Base-by-base conservation (phyloP, 345 rosid species). In the Carallia brachiata region DNA sequence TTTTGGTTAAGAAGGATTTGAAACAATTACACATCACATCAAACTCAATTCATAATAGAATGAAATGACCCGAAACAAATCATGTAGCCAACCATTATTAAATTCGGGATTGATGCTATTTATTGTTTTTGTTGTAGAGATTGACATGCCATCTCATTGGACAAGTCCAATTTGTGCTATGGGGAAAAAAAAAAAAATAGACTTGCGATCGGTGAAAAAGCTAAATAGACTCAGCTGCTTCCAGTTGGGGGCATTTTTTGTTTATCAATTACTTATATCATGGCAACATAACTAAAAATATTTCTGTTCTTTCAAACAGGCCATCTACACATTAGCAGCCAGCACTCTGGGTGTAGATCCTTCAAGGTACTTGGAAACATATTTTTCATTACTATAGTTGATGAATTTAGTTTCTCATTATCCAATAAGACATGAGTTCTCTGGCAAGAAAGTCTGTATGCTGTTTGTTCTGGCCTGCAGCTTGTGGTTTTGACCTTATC, bases 341-440 rank as follows among this genome's bases (percentile, higher is more conserved):
- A 89, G 71, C 80, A 94, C 93, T 19, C 83, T 91, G 61, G 87
- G 84, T n/a, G 96, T 94, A 59, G 96, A 94, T 75, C 96, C 93
- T 61, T 83, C 95, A 71, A 91, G 93, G 98, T 89, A 88, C 17
- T 27, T 32, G 7, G 36, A 57, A 53, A 73, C 48, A 31, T 66
- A 57, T 37, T 52, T 16, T 7, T 52, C 55, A 18, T 66, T 13
- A 64, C 31, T 17, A 1, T 6, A 40, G 32, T 15, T 64, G 62
- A 60, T 66, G 27, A 53, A 23, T 15, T 53, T 19, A 54, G 1
- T 6, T 18, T 55, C 70, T 31, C 30, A 55, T 55, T 58, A 71
- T 47, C 23, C 23, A 23, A 23, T 23, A 23, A 0, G 23, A 23
- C 23, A 23, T 23, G 23, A 23, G 23, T 59, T 31, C 10, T 32